A percentile compares a stretch with the other conserved stretches of the same genome.
Evolutionary conservation across 2,329 filamentous ascomycete genomes (phyloP).

Genomic region (Botrytis tulipae): DNA sequence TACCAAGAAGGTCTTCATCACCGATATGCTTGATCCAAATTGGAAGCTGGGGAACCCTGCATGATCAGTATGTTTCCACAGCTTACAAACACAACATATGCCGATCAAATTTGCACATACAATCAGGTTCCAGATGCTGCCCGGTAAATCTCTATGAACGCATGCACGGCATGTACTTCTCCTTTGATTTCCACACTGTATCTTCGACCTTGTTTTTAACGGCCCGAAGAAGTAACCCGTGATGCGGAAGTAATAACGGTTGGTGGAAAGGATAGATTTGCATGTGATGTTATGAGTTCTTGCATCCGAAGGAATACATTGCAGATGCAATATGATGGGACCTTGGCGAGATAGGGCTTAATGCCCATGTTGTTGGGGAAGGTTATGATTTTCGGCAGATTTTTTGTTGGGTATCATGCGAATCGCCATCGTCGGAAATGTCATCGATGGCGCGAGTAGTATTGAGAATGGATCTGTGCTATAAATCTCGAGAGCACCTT

Average conservation of each 20-base stretch:
- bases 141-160: not conserved
- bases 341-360: not conserved
- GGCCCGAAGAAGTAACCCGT: not conserved
- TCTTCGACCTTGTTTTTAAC: not conserved
- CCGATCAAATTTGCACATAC: not conserved
- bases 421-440: not conserved
- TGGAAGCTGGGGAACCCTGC: constrained; percentile 3
- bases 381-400: not conserved
- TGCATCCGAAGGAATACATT: not conserved
- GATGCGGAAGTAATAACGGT: not conserved
- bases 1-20: not conserved
- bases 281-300: not conserved
- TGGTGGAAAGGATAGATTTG: not conserved
- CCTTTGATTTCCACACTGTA: not conserved
- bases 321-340: not conserved
- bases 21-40: not conserved
- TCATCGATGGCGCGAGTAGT: not conserved
- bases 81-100: not conserved
- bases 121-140: not conserved
- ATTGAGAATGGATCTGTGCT: not conserved
- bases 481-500: not conserved
- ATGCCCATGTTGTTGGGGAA: not conserved
- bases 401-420: too few species aligned
- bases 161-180: not conserved
- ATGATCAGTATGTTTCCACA: not conserved